These are phyloP conservation scores for Aristolochia fimbriata DNA, from an alignment of 164 flowering plant genomes.

Conservation along the genomic window DNA sequence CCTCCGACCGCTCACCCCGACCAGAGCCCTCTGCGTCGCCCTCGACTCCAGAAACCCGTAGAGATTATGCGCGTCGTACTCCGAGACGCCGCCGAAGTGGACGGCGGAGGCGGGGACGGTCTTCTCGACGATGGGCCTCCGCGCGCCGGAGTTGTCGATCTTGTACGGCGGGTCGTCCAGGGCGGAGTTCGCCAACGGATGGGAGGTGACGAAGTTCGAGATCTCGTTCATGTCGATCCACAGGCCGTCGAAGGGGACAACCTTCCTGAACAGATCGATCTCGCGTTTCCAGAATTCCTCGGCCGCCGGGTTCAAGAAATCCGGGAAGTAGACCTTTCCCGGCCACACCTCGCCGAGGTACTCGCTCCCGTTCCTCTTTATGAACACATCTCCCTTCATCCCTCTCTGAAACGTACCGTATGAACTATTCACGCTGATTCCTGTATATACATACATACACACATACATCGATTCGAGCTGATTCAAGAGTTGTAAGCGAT, in stretches of 20 bases:
- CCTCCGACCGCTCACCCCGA: constrained; percentile 34
- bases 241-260: constrained; percentile 61
- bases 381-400: constrained; percentile 46
- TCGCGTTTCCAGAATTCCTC: constrained; percentile 45
- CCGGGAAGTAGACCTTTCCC: constrained; percentile 65
- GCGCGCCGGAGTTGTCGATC: constrained; percentile 39
- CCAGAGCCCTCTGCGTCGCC: constrained; percentile 47
- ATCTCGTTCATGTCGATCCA: constrained; percentile 95
- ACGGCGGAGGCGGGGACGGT: constrained; percentile 51
- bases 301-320: constrained; percentile 45
- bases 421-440: constrained; percentile 49
- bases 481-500: too few species aligned
- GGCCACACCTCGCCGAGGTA: constrained; percentile 78
- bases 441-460: too few species aligned
- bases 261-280: constrained; percentile 37
- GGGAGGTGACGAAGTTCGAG: constrained; percentile 51
- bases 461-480: too few species aligned
- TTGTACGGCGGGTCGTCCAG: constrained; percentile 72
- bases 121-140: constrained; percentile 29
- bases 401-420: constrained; percentile 57
- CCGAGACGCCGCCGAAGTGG: constrained; percentile 45
- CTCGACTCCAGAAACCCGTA: constrained; percentile 49
- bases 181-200: constrained; percentile 28
- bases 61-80: constrained; percentile 58
- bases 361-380: constrained; percentile 45